Base-by-base conservation (phyloP, 2,329 filamentous ascomycete species). In the Colletotrichum sp. region DNA sequence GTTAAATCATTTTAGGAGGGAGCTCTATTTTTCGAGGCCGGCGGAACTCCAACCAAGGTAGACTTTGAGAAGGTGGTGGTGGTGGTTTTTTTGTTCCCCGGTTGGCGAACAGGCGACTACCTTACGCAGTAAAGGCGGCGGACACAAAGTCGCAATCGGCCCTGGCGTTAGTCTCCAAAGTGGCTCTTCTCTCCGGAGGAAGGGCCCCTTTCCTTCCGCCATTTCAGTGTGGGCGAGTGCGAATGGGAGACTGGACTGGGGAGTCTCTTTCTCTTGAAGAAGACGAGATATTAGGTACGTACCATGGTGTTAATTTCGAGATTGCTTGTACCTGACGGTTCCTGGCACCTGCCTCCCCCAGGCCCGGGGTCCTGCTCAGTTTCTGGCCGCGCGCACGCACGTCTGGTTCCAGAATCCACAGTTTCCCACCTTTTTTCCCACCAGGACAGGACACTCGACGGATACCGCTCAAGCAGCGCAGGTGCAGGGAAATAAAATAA, bases 361-460 rank as follows among this genome's bases (percentile, higher is more conserved):
- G 63, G 24, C 38, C 63, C 63, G 52, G 65, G 65, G 34, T 58
- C 14, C 30, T 59, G 48, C 62, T 61, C 14, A 28, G 34, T 62
- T 52, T 38, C 36, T 32, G 28, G 34, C 48, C 61, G 30, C 64
- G 43, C 38, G 34, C 59, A 65, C 26, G 67, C 59, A 61, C 61
- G 32, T 71, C 71, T 65, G 59, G 67, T 70, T 74, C 71, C 67
- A 74, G 71, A 74, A 74, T 59, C 71, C 67, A 71, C 67, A 18
- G 12, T 71, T 64, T 65, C 48, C 59, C 28, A 59, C 38, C 8
- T 5, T 36, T 61, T 61, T 24, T 4, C 9, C 18, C n/a, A 36
- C 58, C 58, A 18, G 36, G 3, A 16, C 24, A 52, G 52, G 38
- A 48, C 36, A 43, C 16, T 43, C 8, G 36, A 43, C 18, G 38